Conservation (phyloP, 805 yeast genomes). For the Blastobotrys mokoenaii region DNA sequence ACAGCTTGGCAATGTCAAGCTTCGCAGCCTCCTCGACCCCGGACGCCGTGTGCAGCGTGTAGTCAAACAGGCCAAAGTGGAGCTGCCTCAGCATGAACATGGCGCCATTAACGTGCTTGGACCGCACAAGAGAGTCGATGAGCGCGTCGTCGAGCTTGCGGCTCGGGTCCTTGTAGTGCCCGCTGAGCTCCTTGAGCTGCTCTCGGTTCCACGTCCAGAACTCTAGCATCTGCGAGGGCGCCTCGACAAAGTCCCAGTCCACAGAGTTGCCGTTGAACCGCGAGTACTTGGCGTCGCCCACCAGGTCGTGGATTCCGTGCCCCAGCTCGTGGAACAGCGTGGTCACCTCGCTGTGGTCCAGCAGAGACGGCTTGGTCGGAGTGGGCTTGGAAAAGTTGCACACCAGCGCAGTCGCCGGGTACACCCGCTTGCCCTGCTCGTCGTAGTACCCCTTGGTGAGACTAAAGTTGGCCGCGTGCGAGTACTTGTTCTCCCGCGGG, state of each 20-base stretch:
- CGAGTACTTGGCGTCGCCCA: conserved; percentile 56
- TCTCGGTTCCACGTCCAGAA: conserved; percentile 76
- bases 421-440: conserved; percentile 39
- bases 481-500: conserved; percentile 80
- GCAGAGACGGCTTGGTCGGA: conserved; percentile 57
- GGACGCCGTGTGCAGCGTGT: conserved; percentile 49
- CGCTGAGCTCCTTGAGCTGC: conserved; percentile 50
- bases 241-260: conserved; percentile 82
- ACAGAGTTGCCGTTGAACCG: conserved; percentile 72
- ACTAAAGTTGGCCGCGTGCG: conserved; percentile 82
- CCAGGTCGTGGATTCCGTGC: conserved; percentile 75
- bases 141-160: conserved; percentile 49
- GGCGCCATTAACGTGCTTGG: conserved; percentile 74
- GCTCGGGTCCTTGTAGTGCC: conserved; percentile 53
- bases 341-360: conserved; percentile 69
- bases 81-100: conserved; percentile 64
- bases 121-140: conserved; percentile 47
- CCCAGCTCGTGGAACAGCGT: conserved; percentile 88
- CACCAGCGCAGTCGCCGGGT: conserved; percentile 71
- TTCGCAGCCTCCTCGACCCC: conserved; percentile 29
- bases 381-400: conserved; percentile 79
- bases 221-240: conserved; percentile 85
- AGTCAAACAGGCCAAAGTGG: conserved; percentile 72
- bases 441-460: conserved; percentile 50
- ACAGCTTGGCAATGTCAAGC: conserved; percentile 44